These are phyloP conservation scores for Pythium brachiatum DNA, from an alignment of 352 stramenopile species.

Conservation along the genomic window DNA sequence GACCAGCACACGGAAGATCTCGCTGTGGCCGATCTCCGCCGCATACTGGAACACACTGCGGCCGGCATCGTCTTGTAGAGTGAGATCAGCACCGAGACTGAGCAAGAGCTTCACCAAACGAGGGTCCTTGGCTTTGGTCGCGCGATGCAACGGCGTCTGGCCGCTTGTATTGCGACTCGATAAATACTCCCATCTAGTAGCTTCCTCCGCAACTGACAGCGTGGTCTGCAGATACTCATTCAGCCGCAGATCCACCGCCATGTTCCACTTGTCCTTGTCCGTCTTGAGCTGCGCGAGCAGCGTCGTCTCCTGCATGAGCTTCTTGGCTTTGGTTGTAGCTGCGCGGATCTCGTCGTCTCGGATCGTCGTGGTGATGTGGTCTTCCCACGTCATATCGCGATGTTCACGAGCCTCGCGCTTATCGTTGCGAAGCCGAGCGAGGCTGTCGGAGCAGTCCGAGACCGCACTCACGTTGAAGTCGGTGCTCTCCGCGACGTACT, in stretches of 20 bases:
- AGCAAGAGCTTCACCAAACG: constrained; percentile 44
- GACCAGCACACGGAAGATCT: constrained; percentile 41
- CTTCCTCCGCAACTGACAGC: constrained; percentile 25
- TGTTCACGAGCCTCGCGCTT: constrained; percentile 52
- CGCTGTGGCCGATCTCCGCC: constrained; percentile 34
- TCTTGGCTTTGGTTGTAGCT: constrained; percentile 31
- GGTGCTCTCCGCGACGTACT: constrained; percentile 35
- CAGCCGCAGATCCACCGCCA: constrained; percentile 59
- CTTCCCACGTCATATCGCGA: constrained; percentile 68
- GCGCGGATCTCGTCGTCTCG: constrained; percentile 25
- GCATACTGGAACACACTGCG: constrained; percentile 55
- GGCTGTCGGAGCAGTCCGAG: constrained; percentile 50
- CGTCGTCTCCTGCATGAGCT: constrained; percentile 46
- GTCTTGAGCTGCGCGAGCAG: constrained; percentile 55
- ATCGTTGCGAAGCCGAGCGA: constrained; percentile 37
- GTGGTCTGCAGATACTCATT: constrained; percentile 37
- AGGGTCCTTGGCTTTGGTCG: constrained; percentile 39
- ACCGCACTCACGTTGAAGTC: constrained; percentile 46
- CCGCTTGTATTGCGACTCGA: constrained; percentile 38
- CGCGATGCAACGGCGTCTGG: constrained; percentile 54
- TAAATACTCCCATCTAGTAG: constrained; percentile 35
- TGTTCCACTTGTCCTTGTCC: constrained; percentile 65
- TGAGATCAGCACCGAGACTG: constrained; percentile 34
- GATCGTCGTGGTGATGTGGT: constrained; percentile 39
- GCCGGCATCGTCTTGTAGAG: constrained; percentile 30